These are phyloP conservation scores for Neofusicoccum kwambonambiense DNA, from an alignment of 2,329 filamentous ascomycete genomes.

Conservation along the genomic window DNA sequence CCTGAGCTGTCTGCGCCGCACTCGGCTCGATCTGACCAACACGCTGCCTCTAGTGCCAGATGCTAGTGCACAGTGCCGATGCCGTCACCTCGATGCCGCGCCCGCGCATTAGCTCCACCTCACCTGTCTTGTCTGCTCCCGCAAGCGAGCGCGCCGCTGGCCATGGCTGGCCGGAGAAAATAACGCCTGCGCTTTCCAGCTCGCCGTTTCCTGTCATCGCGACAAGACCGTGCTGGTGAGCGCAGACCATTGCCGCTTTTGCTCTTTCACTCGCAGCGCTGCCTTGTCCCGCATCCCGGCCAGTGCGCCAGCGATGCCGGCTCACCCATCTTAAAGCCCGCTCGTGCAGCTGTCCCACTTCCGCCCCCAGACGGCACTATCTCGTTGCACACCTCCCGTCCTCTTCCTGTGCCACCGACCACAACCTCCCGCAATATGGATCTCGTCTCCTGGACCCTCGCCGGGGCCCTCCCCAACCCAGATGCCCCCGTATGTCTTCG, in stretches of 20 bases:
- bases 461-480: constrained; percentile 21
- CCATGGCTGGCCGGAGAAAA: background rate
- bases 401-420: background rate
- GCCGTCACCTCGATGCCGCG: background rate
- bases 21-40: background rate
- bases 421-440: constrained; percentile 24
- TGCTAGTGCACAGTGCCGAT: background rate
- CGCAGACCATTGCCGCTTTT: background rate
- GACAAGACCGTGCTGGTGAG: background rate
- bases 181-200: background rate
- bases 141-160: background rate
- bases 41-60: background rate
- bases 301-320: background rate
- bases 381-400: background rate
- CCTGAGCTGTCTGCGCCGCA: background rate
- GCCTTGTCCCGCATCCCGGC: background rate
- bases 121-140: background rate
- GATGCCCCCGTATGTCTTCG: constrained; percentile 5
- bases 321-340: background rate
- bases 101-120: background rate
- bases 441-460: constrained; percentile 44
- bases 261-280: background rate
- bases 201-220: constrained; percentile 9
- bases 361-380: background rate
- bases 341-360: background rate